Evolutionary conservation across 441 rosid genomes (phyloP).

Genomic region (Eruca vesicaria): DNA sequence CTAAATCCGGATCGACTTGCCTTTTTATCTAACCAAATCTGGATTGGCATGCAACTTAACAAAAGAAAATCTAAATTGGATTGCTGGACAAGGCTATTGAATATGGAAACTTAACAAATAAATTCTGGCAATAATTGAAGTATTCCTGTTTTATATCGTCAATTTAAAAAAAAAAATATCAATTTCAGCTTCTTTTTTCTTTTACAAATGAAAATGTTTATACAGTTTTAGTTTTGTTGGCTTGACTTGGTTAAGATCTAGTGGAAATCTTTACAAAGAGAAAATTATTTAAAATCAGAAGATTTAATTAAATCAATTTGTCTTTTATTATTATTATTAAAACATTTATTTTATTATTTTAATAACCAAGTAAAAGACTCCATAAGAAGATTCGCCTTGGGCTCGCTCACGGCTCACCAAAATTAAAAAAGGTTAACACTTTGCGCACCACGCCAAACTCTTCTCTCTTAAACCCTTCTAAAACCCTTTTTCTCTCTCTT

Average conservation of each 20-base stretch:
- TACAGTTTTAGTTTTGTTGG: not conserved
- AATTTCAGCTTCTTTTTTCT: not conserved
- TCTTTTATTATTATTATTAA: not conserved
- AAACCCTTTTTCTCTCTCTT: conserved; percentile 29
- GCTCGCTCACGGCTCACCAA: conserved; percentile 14
- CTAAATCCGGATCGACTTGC: not conserved
- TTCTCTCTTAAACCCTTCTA: conserved; percentile 40
- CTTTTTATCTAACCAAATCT: not conserved
- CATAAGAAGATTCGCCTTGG: not conserved
- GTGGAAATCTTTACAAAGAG: too few species aligned
- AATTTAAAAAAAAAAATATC: not conserved
- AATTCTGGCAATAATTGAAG: not conserved
- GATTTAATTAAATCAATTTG: not conserved
- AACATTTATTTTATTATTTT: not conserved
- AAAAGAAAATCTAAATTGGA: not conserved
- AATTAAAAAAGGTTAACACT: not conserved
- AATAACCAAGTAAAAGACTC: not conserved
- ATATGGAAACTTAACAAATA: conserved; percentile 11
- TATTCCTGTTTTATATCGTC: not conserved
- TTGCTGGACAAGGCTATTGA: conserved; percentile 19
- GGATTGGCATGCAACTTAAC: not conserved
- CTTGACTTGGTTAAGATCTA: conserved; percentile 21
- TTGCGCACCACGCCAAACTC: conserved; percentile 16
- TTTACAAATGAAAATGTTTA: not conserved
- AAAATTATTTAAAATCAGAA: not conserved